Conservation (phyloP, 768 basidiomycete genomes). For the Melanogaster broomeanus region DNA sequence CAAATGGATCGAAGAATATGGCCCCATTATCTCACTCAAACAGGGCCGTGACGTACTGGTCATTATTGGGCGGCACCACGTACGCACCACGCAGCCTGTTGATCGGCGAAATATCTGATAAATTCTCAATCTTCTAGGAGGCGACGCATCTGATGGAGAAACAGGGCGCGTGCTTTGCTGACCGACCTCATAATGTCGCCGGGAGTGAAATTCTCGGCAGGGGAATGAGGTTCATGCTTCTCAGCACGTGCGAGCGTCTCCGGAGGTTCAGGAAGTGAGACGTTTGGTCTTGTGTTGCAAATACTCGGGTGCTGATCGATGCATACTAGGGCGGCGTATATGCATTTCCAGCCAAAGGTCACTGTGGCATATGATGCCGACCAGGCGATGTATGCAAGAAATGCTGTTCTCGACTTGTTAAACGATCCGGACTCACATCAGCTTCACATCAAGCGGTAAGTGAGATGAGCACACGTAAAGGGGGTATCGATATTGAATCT, state of each 20-base stretch:
- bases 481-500: background rate
- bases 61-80: conserved; percentile 25
- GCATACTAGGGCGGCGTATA: conserved; percentile 50
- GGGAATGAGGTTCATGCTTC: conserved; percentile 57
- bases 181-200: conserved; percentile 53
- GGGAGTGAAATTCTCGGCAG: conserved; percentile 59
- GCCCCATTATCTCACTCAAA: conserved; percentile 25
- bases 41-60: conserved; percentile 28
- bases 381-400: conserved; percentile 39
- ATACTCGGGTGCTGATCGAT: background rate
- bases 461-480: conserved; percentile 29
- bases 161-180: conserved; percentile 51
- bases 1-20: conserved; percentile 28
- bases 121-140: conserved; percentile 13
- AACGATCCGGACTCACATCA: conserved; percentile 23
- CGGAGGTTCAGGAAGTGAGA: conserved; percentile 55
- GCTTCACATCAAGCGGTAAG: conserved; percentile 37
- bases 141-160: conserved; percentile 63
- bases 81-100: background rate
- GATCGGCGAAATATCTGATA: too few species aligned
- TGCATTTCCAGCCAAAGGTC: conserved; percentile 52
- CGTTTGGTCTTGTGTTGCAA: background rate
- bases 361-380: conserved; percentile 46
- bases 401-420: conserved; percentile 22
- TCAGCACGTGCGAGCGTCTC: conserved; percentile 54